Evolutionary conservation across 192 early-diverging fungal species (phyloP), one percentile per base, ranked within the genome.

Genomic region (Thamnidium elegans): DNA sequence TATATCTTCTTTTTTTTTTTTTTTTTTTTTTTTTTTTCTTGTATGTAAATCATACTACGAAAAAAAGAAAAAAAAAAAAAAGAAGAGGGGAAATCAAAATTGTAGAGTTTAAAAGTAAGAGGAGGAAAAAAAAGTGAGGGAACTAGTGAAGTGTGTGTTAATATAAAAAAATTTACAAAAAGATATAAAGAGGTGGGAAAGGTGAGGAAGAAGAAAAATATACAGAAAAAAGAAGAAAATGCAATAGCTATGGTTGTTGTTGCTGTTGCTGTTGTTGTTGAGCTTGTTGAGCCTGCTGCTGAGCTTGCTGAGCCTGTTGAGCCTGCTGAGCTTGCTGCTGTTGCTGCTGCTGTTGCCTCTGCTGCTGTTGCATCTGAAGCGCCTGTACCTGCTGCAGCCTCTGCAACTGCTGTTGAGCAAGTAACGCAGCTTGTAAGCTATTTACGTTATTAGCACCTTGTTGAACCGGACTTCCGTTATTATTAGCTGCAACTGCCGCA

Each of bases 311-410:
- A 14, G 61, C 61, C 32, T 63, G 61, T 31, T 50, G 61, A n/a
- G 32, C 32, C 20, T 63, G 65, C 31, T 65, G 56, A 5, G 50
- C 30, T 31, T 76, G 74, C 14, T 58, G 66, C 36, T 68, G 62
- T 19, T 66, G 62, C 19, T 58, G 45, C 30, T 65, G 56, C 3
- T 61, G 45, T 31, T 64, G 68, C 9, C 58, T 55, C 11, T 66
- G 32, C 20, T 65, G 66, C 10, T 71, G 69, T 26, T 73, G 71
- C 11, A 68, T 36, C 20, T 65, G 71, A 45, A 63, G 9, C 0
- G 36, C 36, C 9, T 39, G 36, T 39, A 39, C 36, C 36, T 39
- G 36, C 9, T 39, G 36, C 4, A 39, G 5, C 9, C 36, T 39
- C 9, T 39, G 36, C 9, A 39, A 39, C 36, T 39, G 36, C 36